These are phyloP conservation scores for Penicillium verhagenii DNA, from an alignment of 495 filamentous ascomycete genomes.

Conservation along the genomic window DNA sequence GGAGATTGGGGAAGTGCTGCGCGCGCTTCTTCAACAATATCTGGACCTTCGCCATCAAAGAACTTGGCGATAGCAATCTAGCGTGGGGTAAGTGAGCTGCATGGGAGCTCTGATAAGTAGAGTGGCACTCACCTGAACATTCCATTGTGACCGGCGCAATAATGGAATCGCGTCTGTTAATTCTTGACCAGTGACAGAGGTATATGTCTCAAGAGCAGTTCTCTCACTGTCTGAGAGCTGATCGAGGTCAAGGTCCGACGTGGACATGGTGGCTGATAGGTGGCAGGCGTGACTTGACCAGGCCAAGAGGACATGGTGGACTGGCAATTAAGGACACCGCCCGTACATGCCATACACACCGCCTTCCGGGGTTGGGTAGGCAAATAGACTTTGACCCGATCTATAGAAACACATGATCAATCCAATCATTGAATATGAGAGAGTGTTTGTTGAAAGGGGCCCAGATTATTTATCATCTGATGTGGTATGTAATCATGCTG, in stretches of 20 bases:
- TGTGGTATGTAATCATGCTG: too few species aligned
- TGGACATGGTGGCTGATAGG: slow-evolving; percentile 37
- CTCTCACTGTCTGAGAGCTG: slow-evolving; percentile 75
- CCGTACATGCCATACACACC: slow-evolving; percentile 6
- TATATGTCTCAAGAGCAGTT: slow-evolving; percentile 81
- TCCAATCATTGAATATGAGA: neutral
- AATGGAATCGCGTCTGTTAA: slow-evolving; percentile 73
- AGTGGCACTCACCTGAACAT: slow-evolving; percentile 68
- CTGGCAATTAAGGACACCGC: slow-evolving; percentile 15
- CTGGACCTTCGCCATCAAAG: slow-evolving; percentile 91
- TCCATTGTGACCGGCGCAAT: slow-evolving; percentile 88
- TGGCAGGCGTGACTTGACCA: slow-evolving; percentile 7
- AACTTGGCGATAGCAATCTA: slow-evolving; percentile 95
- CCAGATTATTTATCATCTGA: too few species aligned
- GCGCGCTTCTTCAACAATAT: slow-evolving; percentile 75
- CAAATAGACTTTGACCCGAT: neutral
- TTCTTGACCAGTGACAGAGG: slow-evolving; percentile 81
- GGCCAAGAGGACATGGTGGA: slow-evolving; percentile 19
- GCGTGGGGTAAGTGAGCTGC: slow-evolving; percentile 4
- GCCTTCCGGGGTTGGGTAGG: neutral
- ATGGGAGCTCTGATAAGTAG: slow-evolving; percentile 1
- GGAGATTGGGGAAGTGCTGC: slow-evolving; percentile 57
- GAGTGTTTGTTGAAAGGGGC: too few species aligned
- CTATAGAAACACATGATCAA: neutral
- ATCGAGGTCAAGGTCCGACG: slow-evolving; percentile 56